Percentiles rank a stretch among this genome's conserved stretches.
Conservation (phyloP, 2,329 filamentous ascomycete genomes). For the Trichoderma sp. region DNA sequence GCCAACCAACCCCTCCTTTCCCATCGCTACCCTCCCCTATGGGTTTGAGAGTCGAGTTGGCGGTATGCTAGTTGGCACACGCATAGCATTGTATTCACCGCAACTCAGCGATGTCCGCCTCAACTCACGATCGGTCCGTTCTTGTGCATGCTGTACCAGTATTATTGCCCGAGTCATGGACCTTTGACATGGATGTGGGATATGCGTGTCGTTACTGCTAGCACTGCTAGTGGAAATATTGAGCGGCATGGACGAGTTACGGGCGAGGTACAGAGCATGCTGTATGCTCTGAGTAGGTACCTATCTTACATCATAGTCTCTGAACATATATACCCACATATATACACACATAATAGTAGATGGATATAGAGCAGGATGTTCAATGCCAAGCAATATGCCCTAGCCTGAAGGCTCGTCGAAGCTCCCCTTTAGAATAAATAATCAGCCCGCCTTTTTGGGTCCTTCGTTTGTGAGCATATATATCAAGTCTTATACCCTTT, state of each 20-base stretch:
- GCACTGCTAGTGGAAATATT: not conserved
- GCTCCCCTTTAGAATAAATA: not conserved
- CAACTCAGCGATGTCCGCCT: slow-evolving; percentile 2
- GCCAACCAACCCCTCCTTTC: not conserved
- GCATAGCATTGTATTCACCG: slow-evolving; percentile 8
- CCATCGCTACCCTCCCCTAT: not conserved
- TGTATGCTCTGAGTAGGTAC: not conserved
- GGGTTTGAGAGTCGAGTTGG: not conserved
- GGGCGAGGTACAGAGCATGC: not conserved
- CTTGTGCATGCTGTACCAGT: not conserved
- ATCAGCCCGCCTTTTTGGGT: slow-evolving; percentile 8
- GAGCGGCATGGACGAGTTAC: not conserved
- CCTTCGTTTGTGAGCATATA: not conserved
- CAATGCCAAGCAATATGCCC: not conserved
- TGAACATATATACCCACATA: not conserved
- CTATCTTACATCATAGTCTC: not conserved
- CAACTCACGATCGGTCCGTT: slow-evolving; percentile 2
- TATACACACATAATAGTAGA: no score
- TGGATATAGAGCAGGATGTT: not conserved
- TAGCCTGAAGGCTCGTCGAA: not conserved
- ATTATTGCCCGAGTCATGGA: slow-evolving; percentile 2
- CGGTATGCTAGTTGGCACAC: not conserved
- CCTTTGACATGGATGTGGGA: slow-evolving; percentile 5
- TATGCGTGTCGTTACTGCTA: not conserved
- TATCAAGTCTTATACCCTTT: slow-evolving; percentile 16